These are phyloP conservation scores for Podaxis sp. DNA, from an alignment of 768 basidiomycete genomes.

Conservation along the genomic window DNA sequence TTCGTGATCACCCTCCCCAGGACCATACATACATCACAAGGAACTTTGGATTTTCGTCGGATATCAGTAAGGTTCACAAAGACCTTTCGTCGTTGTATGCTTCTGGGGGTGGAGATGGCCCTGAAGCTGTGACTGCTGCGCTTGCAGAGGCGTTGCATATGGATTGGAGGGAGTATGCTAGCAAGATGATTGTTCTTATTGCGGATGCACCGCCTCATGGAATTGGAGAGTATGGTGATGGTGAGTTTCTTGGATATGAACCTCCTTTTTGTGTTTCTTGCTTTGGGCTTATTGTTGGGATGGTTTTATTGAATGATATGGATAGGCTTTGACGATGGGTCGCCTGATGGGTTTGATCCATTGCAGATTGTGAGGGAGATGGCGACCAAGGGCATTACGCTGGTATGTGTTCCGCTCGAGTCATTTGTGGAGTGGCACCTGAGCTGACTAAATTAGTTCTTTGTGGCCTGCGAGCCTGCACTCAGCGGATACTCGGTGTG, in stretches of 20 bases:
- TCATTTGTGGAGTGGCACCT: slow-evolving; percentile 7
- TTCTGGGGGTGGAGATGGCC: slow-evolving; percentile 91
- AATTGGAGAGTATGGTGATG: slow-evolving; percentile 96
- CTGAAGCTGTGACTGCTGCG: slow-evolving; percentile 95
- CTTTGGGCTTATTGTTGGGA: neutral
- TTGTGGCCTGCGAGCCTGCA: slow-evolving; percentile 98
- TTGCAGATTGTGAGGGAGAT: slow-evolving; percentile 83
- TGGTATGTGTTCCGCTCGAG: slow-evolving; percentile 50
- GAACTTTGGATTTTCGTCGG: slow-evolving; percentile 93
- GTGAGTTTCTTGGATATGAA: slow-evolving; percentile 39
- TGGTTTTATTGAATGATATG: slow-evolving; percentile 13
- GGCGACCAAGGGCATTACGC: slow-evolving; percentile 87
- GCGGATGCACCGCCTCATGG: slow-evolving; percentile 98
- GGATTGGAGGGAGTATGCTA: slow-evolving; percentile 87
- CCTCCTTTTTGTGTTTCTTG: too few relatives aligned
- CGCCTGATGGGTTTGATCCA: slow-evolving; percentile 93
- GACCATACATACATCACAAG: slow-evolving; percentile 93
- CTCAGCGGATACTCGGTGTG: slow-evolving; percentile 87
- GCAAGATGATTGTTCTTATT: slow-evolving; percentile 95
- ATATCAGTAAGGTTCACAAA: slow-evolving; percentile 83
- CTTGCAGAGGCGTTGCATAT: slow-evolving; percentile 83
- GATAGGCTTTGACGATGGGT: slow-evolving; percentile 88
- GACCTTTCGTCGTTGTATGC: slow-evolving; percentile 85
- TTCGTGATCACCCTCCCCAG: slow-evolving; percentile 96
- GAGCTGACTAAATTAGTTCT: slow-evolving; percentile 60